Base-by-base conservation (phyloP, 148 eudicot genomes). In the Mesembryanthemum crystallinum region DNA sequence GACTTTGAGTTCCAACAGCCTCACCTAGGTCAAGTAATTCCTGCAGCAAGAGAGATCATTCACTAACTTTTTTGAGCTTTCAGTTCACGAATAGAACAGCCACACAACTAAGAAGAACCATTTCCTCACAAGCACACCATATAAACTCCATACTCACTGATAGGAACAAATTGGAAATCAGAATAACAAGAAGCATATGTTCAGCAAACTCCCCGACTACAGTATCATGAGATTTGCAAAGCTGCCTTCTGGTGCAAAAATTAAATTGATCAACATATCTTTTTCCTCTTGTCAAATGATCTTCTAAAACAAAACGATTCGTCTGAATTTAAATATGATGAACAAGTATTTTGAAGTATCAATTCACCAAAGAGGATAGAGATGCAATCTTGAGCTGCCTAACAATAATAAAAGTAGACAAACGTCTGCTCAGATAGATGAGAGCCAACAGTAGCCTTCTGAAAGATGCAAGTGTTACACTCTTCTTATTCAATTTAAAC, bases 1-100 rank as follows among this genome's bases (percentile, higher is more conserved):
- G 84, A 79, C 86, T 88, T 77, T 90, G 77, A 76, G 88, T 85
- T 79, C 95, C 92, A 74, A 90, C 89, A 33, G 95, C 82, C 87
- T 90, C 91, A 37, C 94, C 89, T 51, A 90, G 76, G 68, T 86
- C 94, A 77, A 90, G 88, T 79, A 90, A 83, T 80, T 90, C 95
- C 95, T 90, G 69, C 77, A 87, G 49, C 54, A 68, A 25, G 35
- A 55, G 28, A 72, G 29, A 55, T 9, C 27, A 71, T 72, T 45
- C 30, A 54, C 24, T 35, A 8, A 33, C 24, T n/a, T 24, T n/a
- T 35, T 3, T 54, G 33, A 65, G 30, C 39, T 29, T 58, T 24
- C 10, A 51, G 33, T 51, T 71, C 54, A 49, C 62, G 37, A 52
- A 57, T 6, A 45, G 57, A 24, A 75, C 13, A 63, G 25, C 27